Conservation (phyloP, 495 filamentous ascomycete species). For the Parmelia sp. region DNA sequence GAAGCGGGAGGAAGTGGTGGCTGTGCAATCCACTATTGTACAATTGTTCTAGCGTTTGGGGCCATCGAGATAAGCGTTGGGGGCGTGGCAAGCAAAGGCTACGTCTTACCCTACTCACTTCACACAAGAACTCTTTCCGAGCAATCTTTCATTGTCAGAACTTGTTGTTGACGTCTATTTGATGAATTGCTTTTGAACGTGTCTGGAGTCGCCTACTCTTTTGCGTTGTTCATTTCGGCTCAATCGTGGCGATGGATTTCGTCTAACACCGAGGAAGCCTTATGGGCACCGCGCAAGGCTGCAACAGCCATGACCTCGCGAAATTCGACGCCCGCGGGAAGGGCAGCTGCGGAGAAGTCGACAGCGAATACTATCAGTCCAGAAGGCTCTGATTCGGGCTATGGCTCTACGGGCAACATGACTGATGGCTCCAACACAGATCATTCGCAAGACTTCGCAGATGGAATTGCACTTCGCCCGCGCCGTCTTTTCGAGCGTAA, state of each 20-base stretch:
- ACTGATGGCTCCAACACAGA: not conserved
- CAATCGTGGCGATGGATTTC: not conserved
- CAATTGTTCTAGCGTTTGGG: not conserved
- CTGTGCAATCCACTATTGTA: not conserved
- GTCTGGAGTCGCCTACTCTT: too few relatives aligned
- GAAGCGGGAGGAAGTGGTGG: not conserved
- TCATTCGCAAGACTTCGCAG: constrained; percentile 9
- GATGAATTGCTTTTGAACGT: not conserved
- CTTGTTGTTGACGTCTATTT: not conserved
- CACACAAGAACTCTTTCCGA: not conserved
- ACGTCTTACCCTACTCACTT: not conserved
- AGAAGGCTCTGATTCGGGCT: constrained; percentile 25
- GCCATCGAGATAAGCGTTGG: not conserved
- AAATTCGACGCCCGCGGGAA: not conserved
- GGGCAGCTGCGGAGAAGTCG: constrained; percentile 1
- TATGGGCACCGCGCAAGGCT: not conserved
- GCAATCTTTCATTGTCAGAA: not conserved
- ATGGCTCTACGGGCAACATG: constrained; percentile 6
- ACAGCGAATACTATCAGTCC: not conserved
- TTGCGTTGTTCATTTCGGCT: not conserved
- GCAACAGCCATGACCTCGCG: not conserved
- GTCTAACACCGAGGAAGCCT: not conserved
- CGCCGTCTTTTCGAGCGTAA: not conserved
- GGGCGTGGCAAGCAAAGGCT: not conserved
- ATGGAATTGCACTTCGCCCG: constrained; percentile 18